A percentile compares a stretch with the other conserved stretches of the same genome.
Conservation (phyloP, 305 asterid species). For the Fraxinus latifolia region DNA sequence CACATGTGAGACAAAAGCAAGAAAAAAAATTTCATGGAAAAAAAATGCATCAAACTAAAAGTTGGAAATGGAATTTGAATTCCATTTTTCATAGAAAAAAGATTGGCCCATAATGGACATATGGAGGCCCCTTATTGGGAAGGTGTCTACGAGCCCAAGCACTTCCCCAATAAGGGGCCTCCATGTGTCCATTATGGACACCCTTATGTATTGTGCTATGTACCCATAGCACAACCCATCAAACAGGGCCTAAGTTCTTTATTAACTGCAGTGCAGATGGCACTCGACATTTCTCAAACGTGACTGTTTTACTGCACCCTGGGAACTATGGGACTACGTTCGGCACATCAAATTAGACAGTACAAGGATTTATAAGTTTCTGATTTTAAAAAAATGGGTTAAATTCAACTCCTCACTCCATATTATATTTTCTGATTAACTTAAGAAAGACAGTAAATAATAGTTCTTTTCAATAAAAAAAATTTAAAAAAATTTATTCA, state of each 20-base stretch:
- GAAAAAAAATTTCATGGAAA: no score
- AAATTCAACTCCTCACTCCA: neutral
- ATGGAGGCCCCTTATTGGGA: no score
- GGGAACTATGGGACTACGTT: neutral
- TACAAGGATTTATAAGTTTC: neutral
- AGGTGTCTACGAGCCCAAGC: no score
- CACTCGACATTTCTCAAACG: neutral
- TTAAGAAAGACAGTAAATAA: neutral
- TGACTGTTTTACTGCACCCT: neutral
- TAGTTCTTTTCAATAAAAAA: neutral
- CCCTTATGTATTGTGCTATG: no score
- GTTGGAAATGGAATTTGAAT: no score
- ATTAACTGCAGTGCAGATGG: neutral
- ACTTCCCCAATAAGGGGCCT: no score
- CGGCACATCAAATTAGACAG: neutral
- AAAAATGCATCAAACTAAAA: no score
- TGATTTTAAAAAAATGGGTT: neutral
- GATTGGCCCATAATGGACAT: no score
- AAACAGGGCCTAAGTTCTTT: neutral
- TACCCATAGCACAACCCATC: no score
- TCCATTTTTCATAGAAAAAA: no score
- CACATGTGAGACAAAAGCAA: no score
- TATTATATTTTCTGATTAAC: neutral
- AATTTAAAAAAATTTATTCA: neutral
- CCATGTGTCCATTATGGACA: no score